Evolutionary conservation across 257 asterid species (phyloP).

Genomic region (Lantana camara): DNA sequence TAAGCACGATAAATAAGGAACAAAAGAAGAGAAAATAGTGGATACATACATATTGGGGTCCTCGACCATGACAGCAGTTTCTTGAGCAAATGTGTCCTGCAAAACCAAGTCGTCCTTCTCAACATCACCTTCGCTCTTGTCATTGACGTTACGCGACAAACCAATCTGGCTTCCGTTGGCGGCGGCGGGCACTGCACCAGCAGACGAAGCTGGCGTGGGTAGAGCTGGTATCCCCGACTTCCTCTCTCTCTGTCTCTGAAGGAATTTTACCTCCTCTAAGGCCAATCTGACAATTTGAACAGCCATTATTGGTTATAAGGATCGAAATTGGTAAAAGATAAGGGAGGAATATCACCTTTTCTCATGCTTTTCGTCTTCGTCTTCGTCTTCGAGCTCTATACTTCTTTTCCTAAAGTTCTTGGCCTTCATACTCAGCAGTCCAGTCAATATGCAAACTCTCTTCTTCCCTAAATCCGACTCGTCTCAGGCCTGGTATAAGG

Average conservation of each 20-base stretch:
- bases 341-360: conserved; percentile 30
- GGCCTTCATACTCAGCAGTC: conserved; percentile 42
- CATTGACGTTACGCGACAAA: conserved; percentile 48
- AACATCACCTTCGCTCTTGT: conserved; percentile 64
- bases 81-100: conserved; percentile 99
- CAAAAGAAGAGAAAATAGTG: background rate
- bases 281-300: conserved; percentile 45
- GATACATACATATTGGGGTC: conserved; percentile 98
- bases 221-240: conserved; percentile 83
- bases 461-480: too few species aligned
- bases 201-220: conserved; percentile 37
- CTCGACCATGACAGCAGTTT: conserved; percentile 96
- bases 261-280: conserved; percentile 89
- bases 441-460: background rate
- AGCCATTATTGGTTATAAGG: background rate
- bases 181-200: conserved; percentile 31
- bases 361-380: conserved; percentile 42
- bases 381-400: conserved; percentile 45
- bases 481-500: conserved; percentile 35
- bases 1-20: background rate
- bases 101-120: conserved; percentile 94
- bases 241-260: conserved; percentile 91
- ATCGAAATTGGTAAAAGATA: background rate
- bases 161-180: conserved; percentile 31
- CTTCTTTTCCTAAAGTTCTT: conserved; percentile 86